Conservation (phyloP, 2,329 filamentous ascomycete genomes). For the Verticillium zaregamsianum region DNA sequence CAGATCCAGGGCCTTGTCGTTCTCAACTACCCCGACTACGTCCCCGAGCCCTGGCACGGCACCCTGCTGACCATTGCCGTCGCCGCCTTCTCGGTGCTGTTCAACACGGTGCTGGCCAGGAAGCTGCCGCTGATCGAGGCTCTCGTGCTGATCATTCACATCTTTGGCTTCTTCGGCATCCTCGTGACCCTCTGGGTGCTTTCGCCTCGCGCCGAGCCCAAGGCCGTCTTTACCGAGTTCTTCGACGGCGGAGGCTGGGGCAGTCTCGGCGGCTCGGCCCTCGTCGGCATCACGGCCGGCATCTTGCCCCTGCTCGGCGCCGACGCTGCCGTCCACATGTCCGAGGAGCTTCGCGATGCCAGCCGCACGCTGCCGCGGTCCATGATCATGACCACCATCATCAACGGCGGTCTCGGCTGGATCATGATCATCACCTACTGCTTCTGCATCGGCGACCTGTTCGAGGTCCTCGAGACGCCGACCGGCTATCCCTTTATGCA, state of each 20-base stretch:
- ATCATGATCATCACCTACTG: conserved; percentile 29
- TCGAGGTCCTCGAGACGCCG: conserved; percentile 1
- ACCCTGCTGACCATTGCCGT: conserved; percentile 38
- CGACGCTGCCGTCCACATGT: conserved; percentile 24
- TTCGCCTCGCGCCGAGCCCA: conserved; percentile 20
- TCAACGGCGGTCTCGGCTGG: conserved; percentile 28
- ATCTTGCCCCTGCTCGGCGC: conserved; percentile 27
- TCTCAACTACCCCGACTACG: conserved; percentile 29
- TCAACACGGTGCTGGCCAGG: conserved; percentile 38
- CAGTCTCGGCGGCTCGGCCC: conserved; percentile 27
- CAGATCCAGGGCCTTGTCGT: conserved; percentile 39
- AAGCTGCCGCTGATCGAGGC: conserved; percentile 37
- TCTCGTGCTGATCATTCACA: conserved; percentile 37
- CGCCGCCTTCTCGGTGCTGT: conserved; percentile 31
- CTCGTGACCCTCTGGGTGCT: conserved; percentile 34
- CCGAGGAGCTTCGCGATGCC: conserved; percentile 32
- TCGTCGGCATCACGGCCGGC: conserved; percentile 31
- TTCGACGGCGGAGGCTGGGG: conserved; percentile 26
- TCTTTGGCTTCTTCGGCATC: conserved; percentile 15
- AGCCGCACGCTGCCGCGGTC: conserved; percentile 23
- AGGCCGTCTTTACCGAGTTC: conserved; percentile 24
- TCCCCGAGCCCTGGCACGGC: conserved; percentile 34
- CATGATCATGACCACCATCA: conserved; percentile 24
- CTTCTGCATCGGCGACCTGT: conserved; percentile 28
- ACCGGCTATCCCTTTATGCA: conserved; percentile 24